A percentile compares a stretch with the other conserved stretches of the same genome.
Evolutionary conservation across 371 early-diverging fungal species (phyloP).

Genomic region (Cokeromyces recurvatus): DNA sequence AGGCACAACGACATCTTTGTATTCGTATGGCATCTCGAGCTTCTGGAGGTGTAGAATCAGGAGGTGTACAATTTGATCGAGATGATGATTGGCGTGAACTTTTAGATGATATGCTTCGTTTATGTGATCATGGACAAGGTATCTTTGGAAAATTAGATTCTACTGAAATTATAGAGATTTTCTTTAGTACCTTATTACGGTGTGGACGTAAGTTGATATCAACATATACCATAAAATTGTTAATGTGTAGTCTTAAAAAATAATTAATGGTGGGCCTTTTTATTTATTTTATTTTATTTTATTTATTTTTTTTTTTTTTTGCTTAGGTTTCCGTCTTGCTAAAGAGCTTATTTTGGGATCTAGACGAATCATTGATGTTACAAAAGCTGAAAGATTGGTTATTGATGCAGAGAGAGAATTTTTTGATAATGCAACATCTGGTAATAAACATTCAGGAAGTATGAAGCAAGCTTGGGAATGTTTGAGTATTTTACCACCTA

Average conservation of each 20-base stretch:
- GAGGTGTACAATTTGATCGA: constrained; percentile 51
- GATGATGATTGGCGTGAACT: constrained; percentile 72
- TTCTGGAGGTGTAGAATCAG: constrained; percentile 53
- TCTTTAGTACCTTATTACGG: constrained; percentile 60
- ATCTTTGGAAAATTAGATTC: constrained; percentile 51
- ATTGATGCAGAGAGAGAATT: constrained; percentile 71
- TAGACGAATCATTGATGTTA: constrained; percentile 46
- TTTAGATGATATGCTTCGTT: constrained; percentile 63
- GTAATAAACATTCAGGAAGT: constrained; percentile 61
- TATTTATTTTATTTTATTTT: too few species aligned
- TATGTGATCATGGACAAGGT: constrained; percentile 45
- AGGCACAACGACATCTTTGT: constrained; percentile 55
- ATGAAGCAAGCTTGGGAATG: constrained; percentile 77
- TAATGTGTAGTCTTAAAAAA: too few species aligned
- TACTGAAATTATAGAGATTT: constrained; percentile 64
- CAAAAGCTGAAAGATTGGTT: constrained; percentile 58
- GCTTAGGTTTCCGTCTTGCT: constrained; percentile 59
- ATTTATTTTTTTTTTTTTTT: constrained; percentile 1
- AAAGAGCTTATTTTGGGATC: constrained; percentile 57
- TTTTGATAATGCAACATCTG: constrained; percentile 72
- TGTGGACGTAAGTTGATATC: constrained; percentile 57
- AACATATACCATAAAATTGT: not conserved
- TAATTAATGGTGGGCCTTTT: too few species aligned
- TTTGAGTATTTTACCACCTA: constrained; percentile 59
- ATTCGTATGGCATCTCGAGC: constrained; percentile 63